Evolutionary conservation across 352 stramenopile species (phyloP).

Genomic region (Pythium volutum): DNA sequence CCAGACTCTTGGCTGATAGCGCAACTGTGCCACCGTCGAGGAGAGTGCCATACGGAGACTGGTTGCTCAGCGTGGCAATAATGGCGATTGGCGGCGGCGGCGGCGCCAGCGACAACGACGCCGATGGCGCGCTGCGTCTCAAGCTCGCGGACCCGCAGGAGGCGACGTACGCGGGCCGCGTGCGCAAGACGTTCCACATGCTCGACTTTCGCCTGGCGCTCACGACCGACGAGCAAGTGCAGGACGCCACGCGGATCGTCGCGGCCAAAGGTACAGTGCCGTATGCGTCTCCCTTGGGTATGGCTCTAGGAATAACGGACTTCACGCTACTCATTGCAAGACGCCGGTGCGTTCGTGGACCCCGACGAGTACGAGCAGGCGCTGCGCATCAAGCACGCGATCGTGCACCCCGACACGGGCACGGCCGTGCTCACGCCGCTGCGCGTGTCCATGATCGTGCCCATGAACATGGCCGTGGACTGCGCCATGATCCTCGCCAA

Average conservation of each 20-base stretch:
- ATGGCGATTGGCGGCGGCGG: constrained; percentile 25
- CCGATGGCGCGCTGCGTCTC: constrained; percentile 31
- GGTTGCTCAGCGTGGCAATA: background rate
- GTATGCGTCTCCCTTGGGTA: too few relatives aligned
- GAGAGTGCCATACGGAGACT: background rate
- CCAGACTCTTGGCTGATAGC: too few relatives aligned
- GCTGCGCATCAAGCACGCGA: constrained; percentile 64
- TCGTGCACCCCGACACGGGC: constrained; percentile 74
- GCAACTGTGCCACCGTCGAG: background rate
- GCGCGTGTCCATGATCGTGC: constrained; percentile 84
- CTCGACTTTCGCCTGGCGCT: constrained; percentile 79
- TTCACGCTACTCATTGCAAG: background rate
- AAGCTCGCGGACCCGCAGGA: constrained; percentile 76
- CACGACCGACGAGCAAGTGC: constrained; percentile 46
- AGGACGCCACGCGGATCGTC: constrained; percentile 45
- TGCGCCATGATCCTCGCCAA: constrained; percentile 76
- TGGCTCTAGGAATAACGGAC: too few relatives aligned
- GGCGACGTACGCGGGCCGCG: constrained; percentile 69
- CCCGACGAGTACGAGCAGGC: constrained; percentile 41
- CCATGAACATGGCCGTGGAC: constrained; percentile 85
- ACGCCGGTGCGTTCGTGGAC: constrained; percentile 38
- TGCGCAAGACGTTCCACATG: constrained; percentile 81
- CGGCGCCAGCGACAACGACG: constrained; percentile 7
- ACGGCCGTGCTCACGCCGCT: constrained; percentile 62
- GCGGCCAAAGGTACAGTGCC: constrained; percentile 33